Evolutionary conservation across 2,329 filamentous ascomycete species (phyloP).

Genomic region (Aspergillus nomiae): DNA sequence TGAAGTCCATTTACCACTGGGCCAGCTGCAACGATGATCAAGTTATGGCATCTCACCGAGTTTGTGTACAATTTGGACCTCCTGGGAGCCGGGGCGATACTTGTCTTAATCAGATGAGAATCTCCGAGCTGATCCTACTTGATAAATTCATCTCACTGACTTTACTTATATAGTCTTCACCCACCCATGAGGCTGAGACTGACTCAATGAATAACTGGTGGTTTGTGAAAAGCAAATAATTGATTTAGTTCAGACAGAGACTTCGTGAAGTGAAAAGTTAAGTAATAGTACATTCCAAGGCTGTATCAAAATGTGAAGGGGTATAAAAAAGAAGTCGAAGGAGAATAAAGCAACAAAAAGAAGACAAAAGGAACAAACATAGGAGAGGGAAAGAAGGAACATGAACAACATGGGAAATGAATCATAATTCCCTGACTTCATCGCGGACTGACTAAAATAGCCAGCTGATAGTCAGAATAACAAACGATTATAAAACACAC

Average conservation of each 20-base stretch:
- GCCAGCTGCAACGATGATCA: background rate
- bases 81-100: background rate
- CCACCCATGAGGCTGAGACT: background rate
- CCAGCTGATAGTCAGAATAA: background rate
- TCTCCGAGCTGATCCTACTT: background rate
- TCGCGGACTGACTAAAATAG: background rate
- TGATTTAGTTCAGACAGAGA: constrained; percentile 17
- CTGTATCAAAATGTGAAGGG: constrained; percentile 18
- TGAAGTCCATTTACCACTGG: background rate
- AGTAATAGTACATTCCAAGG: constrained; percentile 25
- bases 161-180: no score
- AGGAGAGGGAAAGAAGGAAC: constrained; percentile 7
- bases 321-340: constrained; percentile 23
- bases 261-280: constrained; percentile 19
- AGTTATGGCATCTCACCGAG: background rate
- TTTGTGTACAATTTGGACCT: background rate
- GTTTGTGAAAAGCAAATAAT: background rate
- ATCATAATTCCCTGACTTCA: background rate
- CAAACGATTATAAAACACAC: background rate
- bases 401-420: background rate
- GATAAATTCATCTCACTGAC: background rate
- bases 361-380: constrained; percentile 7
- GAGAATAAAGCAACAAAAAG: constrained; percentile 8
- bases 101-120: background rate
- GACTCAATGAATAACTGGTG: background rate